Conservation (phyloP, 2,329 filamentous ascomycete species). For the Trichoderma sp. region DNA sequence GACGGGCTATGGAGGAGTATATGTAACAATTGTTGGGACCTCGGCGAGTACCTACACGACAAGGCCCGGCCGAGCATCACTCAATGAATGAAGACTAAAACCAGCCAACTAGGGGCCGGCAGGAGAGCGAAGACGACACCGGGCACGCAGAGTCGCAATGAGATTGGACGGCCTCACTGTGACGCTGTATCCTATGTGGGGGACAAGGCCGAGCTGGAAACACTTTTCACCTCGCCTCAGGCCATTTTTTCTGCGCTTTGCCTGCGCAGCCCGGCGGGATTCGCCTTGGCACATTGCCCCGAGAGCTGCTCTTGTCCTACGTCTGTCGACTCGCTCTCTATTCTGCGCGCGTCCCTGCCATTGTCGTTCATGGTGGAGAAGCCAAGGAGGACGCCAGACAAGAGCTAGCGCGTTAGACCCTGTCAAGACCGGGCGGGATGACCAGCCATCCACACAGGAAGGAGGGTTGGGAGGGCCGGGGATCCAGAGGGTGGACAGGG, state of each 20-base stretch:
- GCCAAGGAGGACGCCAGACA: slow-evolving; percentile 16
- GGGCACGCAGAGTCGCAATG: slow-evolving; percentile 4
- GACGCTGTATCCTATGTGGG: slow-evolving; percentile 28
- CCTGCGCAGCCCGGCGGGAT: not conserved
- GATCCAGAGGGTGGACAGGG: slow-evolving; percentile 20
- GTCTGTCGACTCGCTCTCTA: slow-evolving; percentile 16
- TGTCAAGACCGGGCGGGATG: slow-evolving; percentile 21
- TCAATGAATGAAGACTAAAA: not conserved
- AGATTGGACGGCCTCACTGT: slow-evolving; percentile 22
- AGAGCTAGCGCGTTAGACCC: slow-evolving; percentile 22
- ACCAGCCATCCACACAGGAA: slow-evolving; percentile 22
- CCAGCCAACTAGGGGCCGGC: not conserved
- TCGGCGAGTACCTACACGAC: slow-evolving; percentile 3
- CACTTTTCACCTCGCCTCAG: slow-evolving; percentile 19
- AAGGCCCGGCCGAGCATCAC: not conserved
- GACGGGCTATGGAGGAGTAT: slow-evolving; percentile 17
- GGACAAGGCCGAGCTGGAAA: slow-evolving; percentile 14
- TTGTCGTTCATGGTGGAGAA: slow-evolving; percentile 26
- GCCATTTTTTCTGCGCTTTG: slow-evolving; percentile 13
- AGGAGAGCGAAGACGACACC: slow-evolving; percentile 20
- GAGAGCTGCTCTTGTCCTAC: slow-evolving; percentile 20
- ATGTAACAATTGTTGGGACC: slow-evolving; percentile 20
- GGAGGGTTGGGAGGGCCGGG: slow-evolving; percentile 7
- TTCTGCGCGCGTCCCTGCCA: slow-evolving; percentile 22
- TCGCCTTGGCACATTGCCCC: slow-evolving; percentile 18